Conservation (phyloP, 2,329 filamentous ascomycete species). For the Cladosporium sp. region DNA sequence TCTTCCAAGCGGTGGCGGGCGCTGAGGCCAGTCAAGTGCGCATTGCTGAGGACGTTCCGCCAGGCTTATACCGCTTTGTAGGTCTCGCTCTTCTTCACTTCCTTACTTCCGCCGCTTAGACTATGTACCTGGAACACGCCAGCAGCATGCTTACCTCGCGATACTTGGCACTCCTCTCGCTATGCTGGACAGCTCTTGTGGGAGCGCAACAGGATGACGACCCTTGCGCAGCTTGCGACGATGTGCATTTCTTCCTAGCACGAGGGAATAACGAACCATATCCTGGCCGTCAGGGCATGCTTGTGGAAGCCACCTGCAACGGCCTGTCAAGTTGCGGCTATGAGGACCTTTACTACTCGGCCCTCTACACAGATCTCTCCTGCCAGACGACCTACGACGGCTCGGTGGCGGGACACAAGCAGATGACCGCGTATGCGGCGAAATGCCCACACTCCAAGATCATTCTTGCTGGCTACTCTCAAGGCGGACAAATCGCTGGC, state of each 20-base stretch:
- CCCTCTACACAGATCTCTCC: slow-evolving; percentile 22
- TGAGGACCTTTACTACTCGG: slow-evolving; percentile 33
- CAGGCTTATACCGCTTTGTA: not conserved
- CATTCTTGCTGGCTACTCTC: slow-evolving; percentile 23
- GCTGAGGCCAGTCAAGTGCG: not conserved
- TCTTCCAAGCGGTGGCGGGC: not conserved
- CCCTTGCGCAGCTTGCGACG: slow-evolving; percentile 22
- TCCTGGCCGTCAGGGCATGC: slow-evolving; percentile 37
- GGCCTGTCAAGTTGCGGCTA: slow-evolving; percentile 35
- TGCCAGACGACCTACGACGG: slow-evolving; percentile 25
- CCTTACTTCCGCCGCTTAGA: not conserved
- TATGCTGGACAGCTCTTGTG: not conserved
- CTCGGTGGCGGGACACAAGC: slow-evolving; percentile 19
- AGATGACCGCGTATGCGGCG: slow-evolving; percentile 24
- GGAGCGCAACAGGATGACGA: slow-evolving; percentile 1
- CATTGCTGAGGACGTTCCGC: not conserved
- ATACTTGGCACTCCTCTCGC: not conserved
- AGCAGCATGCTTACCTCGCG: not conserved
- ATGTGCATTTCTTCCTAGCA: slow-evolving; percentile 29
- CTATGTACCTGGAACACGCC: not conserved
- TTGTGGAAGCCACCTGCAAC: slow-evolving; percentile 36
- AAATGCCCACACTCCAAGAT: slow-evolving; percentile 24
- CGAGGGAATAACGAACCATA: slow-evolving; percentile 40
- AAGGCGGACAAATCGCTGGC: slow-evolving; percentile 23
- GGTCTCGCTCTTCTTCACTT: not conserved